These are phyloP conservation scores for Monosporascus ibericus DNA, from an alignment of 2,329 filamentous ascomycete species.

Conservation along the genomic window DNA sequence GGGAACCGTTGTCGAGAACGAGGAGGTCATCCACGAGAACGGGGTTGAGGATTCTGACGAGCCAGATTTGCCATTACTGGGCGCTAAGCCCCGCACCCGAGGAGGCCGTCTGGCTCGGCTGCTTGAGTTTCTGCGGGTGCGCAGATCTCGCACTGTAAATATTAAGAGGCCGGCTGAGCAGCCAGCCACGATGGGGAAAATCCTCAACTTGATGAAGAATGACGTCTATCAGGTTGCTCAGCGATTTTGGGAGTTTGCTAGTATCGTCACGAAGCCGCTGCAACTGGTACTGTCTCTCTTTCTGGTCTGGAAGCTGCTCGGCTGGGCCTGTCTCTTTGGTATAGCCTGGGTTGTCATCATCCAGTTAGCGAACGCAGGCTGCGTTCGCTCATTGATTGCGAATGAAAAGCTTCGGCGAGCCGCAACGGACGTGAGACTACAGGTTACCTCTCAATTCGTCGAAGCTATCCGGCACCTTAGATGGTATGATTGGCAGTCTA, in stretches of 20 bases:
- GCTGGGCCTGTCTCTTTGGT: conserved; percentile 71
- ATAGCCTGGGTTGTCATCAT: conserved; percentile 63
- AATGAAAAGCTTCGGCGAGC: conserved; percentile 66
- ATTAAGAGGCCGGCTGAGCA: conserved; percentile 31
- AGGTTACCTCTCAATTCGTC: conserved; percentile 79
- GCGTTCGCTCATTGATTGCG: conserved; percentile 59
- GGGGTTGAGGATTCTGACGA: conserved; percentile 8
- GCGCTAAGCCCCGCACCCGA: conserved; percentile 5
- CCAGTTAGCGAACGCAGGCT: conserved; percentile 61
- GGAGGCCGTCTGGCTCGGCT: conserved; percentile 22
- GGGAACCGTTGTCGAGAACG: conserved; percentile 30
- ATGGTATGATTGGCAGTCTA: conserved; percentile 77
- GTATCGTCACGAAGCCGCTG: conserved; percentile 69
- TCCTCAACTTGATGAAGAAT: conserved; percentile 77
- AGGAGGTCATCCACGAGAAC: conserved; percentile 11
- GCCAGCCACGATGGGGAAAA: conserved; percentile 80
- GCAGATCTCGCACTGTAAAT: conserved; percentile 11
- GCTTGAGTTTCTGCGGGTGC: conserved; percentile 19
- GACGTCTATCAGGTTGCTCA: conserved; percentile 80
- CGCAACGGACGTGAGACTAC: conserved; percentile 71
- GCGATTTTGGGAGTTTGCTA: conserved; percentile 80
- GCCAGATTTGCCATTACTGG: conserved; percentile 15
- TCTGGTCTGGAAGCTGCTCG: conserved; percentile 72
- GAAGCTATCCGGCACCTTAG: conserved; percentile 76
- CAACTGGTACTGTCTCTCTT: conserved; percentile 68